phyloP scores from a whole-genome alignment of 306 rosid genomes.

The Inga leiocalycina region DNA sequence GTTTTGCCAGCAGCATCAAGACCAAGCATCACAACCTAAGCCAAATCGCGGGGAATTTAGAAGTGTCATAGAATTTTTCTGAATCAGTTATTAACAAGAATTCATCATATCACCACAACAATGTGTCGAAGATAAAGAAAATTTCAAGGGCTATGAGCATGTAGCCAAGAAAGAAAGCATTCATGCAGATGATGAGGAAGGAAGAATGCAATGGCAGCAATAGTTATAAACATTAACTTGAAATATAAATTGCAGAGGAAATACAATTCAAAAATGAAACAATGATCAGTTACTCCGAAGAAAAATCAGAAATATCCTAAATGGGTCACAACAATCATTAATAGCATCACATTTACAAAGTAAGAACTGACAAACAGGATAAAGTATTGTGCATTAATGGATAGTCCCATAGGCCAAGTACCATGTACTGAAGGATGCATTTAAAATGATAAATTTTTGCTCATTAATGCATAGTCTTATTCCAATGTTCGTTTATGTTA shows the following conservation, averaged over 20 bases:
- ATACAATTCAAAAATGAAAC: neutral
- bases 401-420: neutral
- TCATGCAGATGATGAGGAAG: neutral
- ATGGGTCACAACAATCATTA: neutral
- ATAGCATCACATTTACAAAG: neutral
- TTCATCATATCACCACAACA: neutral
- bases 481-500: neutral
- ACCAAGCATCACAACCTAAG: constrained; percentile 94
- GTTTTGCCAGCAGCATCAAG: constrained; percentile 97
- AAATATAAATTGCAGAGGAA: neutral
- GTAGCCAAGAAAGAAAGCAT: neutral
- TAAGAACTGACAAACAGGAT: neutral
- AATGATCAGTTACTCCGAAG: neutral
- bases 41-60: constrained; percentile 31
- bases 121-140: neutral
- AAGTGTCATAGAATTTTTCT: neutral
- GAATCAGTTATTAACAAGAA: neutral
- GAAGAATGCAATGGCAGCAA: neutral
- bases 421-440: neutral
- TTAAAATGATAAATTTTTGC: neutral
- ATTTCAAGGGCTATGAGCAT: neutral
- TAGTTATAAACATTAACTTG: neutral
- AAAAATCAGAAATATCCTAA: neutral
- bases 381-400: neutral
- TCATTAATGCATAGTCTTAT: neutral